Base-by-base conservation (phyloP, 2,329 filamentous ascomycete genomes). In the Coccinonectria pachysandricola region DNA sequence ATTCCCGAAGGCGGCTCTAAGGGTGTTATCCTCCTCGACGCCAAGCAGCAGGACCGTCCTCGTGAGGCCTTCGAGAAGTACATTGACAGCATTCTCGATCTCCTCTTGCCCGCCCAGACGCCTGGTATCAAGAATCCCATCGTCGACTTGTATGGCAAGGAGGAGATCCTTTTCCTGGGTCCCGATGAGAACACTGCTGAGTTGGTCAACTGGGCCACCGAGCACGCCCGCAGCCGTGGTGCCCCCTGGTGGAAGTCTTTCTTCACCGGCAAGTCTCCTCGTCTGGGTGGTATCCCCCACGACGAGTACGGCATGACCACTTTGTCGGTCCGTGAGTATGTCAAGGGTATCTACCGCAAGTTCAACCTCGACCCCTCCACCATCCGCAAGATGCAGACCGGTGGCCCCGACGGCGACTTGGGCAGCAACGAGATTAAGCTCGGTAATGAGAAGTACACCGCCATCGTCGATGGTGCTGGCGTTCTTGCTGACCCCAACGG, bases 241-340 rank as follows among this genome's bases (percentile, higher is more conserved):
- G 91, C 91, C 4, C 85, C 86, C 15, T 98, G 88, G 85, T 98
- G 91, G 91, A 98, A 98, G 68, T 98, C 91, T 0, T 98, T 98
- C 73, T 98, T 98, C 69, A 98, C 91, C 3, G 91, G 91, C 49
- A 98, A 98, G 70, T 94, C 85, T 43, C 91, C 86, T 27, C 91
- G 82, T 58, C 71, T 98, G 9, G 91, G 91, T 37, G 91, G 91
- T 51, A 98, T 98, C 43, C 91, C 91, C 19, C 91, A 98, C 57
- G 91, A 98, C 54, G 62, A 68, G 20, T 98, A 98, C 50, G 91
- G 91, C 46, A 98, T 98, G 91, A 98, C 91, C 1, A 96, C 91
- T 0, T 62, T 96, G 31, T 95, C 87, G 5, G 88, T 98, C 25
- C 85, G 91, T 23, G 85, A 98, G 59, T 98, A 92, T 46, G 83